Evolutionary conservation across 257 asterid genomes (phyloP).

Genomic region (Gentiana macrophylla): DNA sequence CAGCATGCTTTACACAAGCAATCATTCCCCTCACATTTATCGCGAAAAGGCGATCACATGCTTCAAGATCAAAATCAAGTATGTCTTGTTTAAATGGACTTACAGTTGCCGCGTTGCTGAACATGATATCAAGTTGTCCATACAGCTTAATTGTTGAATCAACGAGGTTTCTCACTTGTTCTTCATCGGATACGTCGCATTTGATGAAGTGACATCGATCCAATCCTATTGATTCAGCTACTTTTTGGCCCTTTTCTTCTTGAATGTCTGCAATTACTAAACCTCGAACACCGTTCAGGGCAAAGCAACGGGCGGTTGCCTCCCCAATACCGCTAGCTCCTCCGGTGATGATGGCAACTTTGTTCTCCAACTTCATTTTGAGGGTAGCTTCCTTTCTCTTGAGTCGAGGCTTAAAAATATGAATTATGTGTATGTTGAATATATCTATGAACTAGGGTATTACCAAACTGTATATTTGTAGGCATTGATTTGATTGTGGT

Average conservation of each 20-base stretch:
- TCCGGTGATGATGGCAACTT: too few relatives aligned
- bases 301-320: slow-evolving; percentile 19
- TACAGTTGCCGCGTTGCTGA: slow-evolving; percentile 17
- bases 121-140: too few relatives aligned
- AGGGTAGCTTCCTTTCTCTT: too few relatives aligned
- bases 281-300: not conserved
- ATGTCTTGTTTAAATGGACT: not conserved
- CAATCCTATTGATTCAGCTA: slow-evolving; percentile 14
- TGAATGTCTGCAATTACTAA: slow-evolving; percentile 21
- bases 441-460: too few relatives aligned
- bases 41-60: slow-evolving; percentile 10
- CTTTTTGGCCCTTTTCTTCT: slow-evolving; percentile 17
- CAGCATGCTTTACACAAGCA: slow-evolving; percentile 21
- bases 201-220: slow-evolving; percentile 6
- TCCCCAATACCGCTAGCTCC: slow-evolving; percentile 31
- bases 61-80: not conserved
- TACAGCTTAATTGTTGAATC: too few relatives aligned
- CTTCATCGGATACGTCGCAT: slow-evolving; percentile 15
- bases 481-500: too few relatives aligned
- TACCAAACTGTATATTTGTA: too few relatives aligned
- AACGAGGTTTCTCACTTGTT: too few relatives aligned
- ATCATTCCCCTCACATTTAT: slow-evolving; percentile 29
- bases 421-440: too few relatives aligned
- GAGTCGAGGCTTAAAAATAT: too few relatives aligned
- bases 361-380: too few relatives aligned